Base-by-base conservation (phyloP, 2,329 filamentous ascomycete genomes). In the Pestalotiopsis sp. region DNA sequence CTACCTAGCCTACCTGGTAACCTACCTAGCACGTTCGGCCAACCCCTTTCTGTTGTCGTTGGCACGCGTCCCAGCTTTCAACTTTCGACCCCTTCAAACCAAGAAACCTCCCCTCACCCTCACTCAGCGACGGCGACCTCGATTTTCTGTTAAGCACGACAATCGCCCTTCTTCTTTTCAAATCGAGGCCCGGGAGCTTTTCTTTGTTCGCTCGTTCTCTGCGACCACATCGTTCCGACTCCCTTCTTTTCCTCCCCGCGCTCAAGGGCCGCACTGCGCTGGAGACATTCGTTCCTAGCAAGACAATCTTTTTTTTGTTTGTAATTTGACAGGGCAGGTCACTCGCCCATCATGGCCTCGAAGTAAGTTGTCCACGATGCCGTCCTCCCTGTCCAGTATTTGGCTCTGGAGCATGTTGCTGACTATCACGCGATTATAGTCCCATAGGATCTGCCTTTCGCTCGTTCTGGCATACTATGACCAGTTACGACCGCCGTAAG, bases 381-480 rank as follows among this genome's bases (percentile, higher is more conserved):
- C 25, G n/a, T 39, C 17, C n/a, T 49, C 13, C 4, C 38, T 14
- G 49, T 14, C 36, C 23, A 64, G 4, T 12, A 9, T 61, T n/a
- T 17, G 14, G 17, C 36, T 38, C 13, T 62, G 17, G 9, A 38
- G 36, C n/a, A 45, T 17, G 31, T 41, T 60, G 38, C 56, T 66
- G 52, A 66, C 31, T 49, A 7, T 20, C 25, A 13, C 23, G 12
- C 45, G 9, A 38, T 17, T 73, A 57, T 73, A 91, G 91, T 77
- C 45, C 45, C 45, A 81, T 95, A 77, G 87, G 89, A 75, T 87
- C 87, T 75, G 90, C 92, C 82, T 92, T 96, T 82, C 92, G 92
- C 82, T 93, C 92, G 71, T 95, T 99, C 84, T 99, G 96, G 96
- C 96, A 98, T 86, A 90, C 92, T 75, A 96, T 91, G 88, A 91